Percentiles rank a stretch among this genome's conserved stretches.
Evolutionary conservation across 805 yeast species (phyloP).

Genomic region (Maudiozyma bulderi): DNA sequence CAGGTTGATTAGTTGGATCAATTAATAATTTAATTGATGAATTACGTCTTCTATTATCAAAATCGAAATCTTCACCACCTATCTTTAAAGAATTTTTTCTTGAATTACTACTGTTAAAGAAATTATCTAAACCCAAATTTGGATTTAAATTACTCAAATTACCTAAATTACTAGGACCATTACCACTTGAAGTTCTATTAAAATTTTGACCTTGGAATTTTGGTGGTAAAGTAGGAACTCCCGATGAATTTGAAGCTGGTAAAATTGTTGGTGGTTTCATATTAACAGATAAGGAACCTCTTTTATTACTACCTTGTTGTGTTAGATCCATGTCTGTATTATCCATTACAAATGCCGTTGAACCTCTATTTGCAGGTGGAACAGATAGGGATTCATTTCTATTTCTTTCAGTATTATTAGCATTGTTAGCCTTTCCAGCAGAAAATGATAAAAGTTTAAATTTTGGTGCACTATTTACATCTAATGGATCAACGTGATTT

Average conservation of each 20-base stretch:
- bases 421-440: slow-evolving; percentile 3
- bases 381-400: slow-evolving; percentile 6
- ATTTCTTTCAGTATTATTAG: slow-evolving; percentile 5
- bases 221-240: not conserved
- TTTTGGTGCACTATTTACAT: slow-evolving; percentile 36
- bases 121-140: slow-evolving; percentile 4
- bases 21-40: slow-evolving; percentile 18
- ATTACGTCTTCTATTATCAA: slow-evolving; percentile 23
- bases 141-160: not conserved
- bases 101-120: slow-evolving; percentile 9
- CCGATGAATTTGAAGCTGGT: slow-evolving; percentile 3
- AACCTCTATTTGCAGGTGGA: slow-evolving; percentile 15
- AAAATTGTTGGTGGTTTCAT: slow-evolving; percentile 22
- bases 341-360: slow-evolving; percentile 19
- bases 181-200: not conserved
- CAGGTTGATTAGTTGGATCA: not conserved
- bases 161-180: not conserved
- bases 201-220: not conserved
- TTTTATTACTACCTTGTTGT: not conserved
- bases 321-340: slow-evolving; percentile 18
- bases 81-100: slow-evolving; percentile 27
- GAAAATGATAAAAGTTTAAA: slow-evolving; percentile 21
- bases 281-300: slow-evolving; percentile 5
- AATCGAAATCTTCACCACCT: slow-evolving; percentile 25
- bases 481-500: slow-evolving; percentile 43